These are phyloP conservation scores for Xylaria sp. DNA, from an alignment of 2,329 filamentous ascomycete genomes.

Conservation along the genomic window DNA sequence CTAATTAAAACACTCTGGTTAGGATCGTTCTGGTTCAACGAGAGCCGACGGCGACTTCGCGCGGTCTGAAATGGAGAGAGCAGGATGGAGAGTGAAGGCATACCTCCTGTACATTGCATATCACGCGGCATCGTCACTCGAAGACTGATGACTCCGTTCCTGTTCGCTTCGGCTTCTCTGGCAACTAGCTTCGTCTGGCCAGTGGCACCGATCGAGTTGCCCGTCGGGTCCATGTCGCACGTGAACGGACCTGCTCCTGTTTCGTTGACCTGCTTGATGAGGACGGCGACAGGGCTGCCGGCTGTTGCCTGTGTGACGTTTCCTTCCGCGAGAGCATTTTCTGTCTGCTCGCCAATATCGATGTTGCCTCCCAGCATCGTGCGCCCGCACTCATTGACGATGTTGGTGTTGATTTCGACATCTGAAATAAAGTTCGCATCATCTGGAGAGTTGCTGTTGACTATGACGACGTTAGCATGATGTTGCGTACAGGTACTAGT, in stretches of 20 bases:
- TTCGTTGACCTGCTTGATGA: conserved; percentile 49
- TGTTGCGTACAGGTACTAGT: neutral
- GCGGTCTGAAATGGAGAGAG: neutral
- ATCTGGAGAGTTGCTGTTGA: conserved; percentile 25
- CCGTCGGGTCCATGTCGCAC: conserved; percentile 45
- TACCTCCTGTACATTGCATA: conserved; percentile 44
- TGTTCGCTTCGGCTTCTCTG: conserved; percentile 43
- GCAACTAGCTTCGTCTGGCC: conserved; percentile 50
- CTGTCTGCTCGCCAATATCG: conserved; percentile 47
- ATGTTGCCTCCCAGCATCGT: conserved; percentile 55
- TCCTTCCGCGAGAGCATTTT: conserved; percentile 39
- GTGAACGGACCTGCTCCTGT: conserved; percentile 47
- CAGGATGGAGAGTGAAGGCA: neutral
- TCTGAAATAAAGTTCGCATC: conserved; percentile 37
- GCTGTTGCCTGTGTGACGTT: conserved; percentile 44
- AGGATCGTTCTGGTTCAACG: neutral
- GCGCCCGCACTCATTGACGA: conserved; percentile 54
- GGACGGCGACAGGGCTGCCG: conserved; percentile 59
- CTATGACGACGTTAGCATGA: conserved; percentile 37
- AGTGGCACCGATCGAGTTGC: conserved; percentile 45
- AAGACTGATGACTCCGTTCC: conserved; percentile 38
- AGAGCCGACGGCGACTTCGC: neutral
- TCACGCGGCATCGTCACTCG: conserved; percentile 45
- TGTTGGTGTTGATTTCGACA: conserved; percentile 41
- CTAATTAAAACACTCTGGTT: conserved; percentile 26